Evolutionary conservation across 2,329 filamentous ascomycete genomes (phyloP).

Genomic region (Bertia moriformis): DNA sequence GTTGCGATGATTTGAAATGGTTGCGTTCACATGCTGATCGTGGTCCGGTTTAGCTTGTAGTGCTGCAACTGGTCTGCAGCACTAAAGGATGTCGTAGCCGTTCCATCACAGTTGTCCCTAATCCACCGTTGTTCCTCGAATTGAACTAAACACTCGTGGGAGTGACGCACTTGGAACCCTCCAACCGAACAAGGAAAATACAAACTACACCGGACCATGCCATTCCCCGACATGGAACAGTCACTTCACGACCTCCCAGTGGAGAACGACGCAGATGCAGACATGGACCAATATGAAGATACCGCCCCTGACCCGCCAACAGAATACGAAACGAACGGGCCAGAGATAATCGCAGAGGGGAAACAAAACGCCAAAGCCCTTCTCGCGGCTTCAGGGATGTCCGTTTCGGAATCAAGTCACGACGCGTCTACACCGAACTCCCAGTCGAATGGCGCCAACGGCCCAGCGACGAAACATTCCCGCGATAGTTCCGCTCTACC

Average conservation of each 20-base stretch:
- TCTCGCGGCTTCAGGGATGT: conserved; percentile 31
- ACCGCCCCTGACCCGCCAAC: conserved; percentile 7
- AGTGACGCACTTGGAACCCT: too few relatives aligned
- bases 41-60: too few relatives aligned
- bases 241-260: conserved; percentile 7
- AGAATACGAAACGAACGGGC: conserved; percentile 12
- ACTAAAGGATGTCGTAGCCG: too few relatives aligned
- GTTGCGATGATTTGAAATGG: too few relatives aligned
- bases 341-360: conserved; percentile 35
- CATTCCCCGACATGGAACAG: conserved; percentile 9
- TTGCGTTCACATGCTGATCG: too few relatives aligned
- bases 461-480: conserved; percentile 36
- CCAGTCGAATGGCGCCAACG: conserved; percentile 25
- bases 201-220: too few relatives aligned
- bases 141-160: too few relatives aligned
- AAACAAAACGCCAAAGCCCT: conserved; percentile 46
- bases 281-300: background rate
- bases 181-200: too few relatives aligned
- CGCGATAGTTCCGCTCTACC: conserved; percentile 35
- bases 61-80: too few relatives aligned
- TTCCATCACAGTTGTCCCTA: too few relatives aligned
- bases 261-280: conserved; percentile 5
- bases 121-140: too few relatives aligned
- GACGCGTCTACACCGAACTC: conserved; percentile 13
- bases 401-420: conserved; percentile 12